Evolutionary conservation across 352 stramenopile species (phyloP), one percentile per base, ranked within the genome.

Genomic region (Phytophthora meadii): DNA sequence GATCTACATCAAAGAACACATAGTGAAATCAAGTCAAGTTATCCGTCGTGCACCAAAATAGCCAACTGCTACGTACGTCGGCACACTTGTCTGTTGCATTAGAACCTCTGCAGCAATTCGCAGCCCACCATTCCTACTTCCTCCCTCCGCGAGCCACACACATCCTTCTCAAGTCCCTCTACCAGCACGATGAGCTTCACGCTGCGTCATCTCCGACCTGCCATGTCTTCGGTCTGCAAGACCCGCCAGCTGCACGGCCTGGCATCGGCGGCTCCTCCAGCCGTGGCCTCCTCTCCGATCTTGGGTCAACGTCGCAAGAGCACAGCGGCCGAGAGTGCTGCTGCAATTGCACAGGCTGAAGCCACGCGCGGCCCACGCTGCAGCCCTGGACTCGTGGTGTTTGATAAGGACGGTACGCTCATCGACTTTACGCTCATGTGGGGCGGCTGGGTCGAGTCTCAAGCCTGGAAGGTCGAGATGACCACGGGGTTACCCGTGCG

Each of bases 371-470:
- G 65, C 17, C 68, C 68, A 14, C 79, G 79, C 9, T 88, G 79
- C 65, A 70, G 77, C 27, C 87, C 84, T 14, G 74, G 81, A 48
- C 87, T 96, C 30, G 88, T 96, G 42, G 79, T 96, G 41, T 96
- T 96, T 41, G 87, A 96, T 72, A 96, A 96, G 74, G 88, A 96
- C 59, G 88, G 88, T 62, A 96, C 88, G 57, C 84, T 96, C 50
- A 95, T 96, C 59, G 88, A 96, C 68, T 96, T 96, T 58, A 94
- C 92, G 56, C 78, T 91, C 73, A 96, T 95, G 88, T 96, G 88
- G 88, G 86, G 85, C 54, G 82, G 83, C 42, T 96, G 87, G 87
- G 81, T 94, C 56, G 87, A 95, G 65, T 91, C 81, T 4, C 86
- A 95, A 50, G 88, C 87, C 6, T 94, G 84, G 84, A 80, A 84